Evolutionary conservation across 1,284 basidiomycete species (phyloP).

Genomic region (Moesziomyces antarcticus): DNA sequence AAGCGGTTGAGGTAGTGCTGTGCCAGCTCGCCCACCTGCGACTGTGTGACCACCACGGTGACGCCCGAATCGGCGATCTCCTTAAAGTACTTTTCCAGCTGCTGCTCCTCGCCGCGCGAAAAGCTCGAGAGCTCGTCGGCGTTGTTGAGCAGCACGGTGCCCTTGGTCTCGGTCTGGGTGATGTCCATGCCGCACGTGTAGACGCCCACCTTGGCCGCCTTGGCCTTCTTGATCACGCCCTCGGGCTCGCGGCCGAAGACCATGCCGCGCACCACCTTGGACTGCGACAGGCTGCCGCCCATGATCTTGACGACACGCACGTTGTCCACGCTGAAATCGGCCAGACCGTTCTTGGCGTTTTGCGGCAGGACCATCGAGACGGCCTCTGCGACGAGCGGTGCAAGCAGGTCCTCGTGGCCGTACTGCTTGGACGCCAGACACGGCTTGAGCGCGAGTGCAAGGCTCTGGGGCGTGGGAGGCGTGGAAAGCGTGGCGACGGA

Average conservation of each 20-base stretch:
- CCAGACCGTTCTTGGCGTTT: constrained; percentile 69
- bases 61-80: constrained; percentile 97
- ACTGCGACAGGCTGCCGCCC: constrained; percentile 85
- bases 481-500: constrained; percentile 74
- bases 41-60: constrained; percentile 91
- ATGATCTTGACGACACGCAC: constrained; percentile 99
- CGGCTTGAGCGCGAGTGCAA: constrained; percentile 85
- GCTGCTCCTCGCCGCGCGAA: constrained; percentile 88
- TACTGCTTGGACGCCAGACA: constrained; percentile 98
- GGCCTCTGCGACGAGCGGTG: constrained; percentile 90
- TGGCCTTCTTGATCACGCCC: constrained; percentile 80
- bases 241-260: constrained; percentile 97
- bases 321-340: constrained; percentile 79
- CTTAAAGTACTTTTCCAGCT: constrained; percentile 73
- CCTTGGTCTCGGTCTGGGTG: constrained; percentile 98
- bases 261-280: constrained; percentile 95
- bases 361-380: constrained; percentile 70
- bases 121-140: constrained; percentile 93
- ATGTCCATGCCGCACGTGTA: constrained; percentile 93
- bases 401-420: constrained; percentile 85
- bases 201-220: constrained; percentile 73
- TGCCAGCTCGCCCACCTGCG: constrained; percentile 92
- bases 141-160: constrained; percentile 94
- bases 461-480: constrained; percentile 81
- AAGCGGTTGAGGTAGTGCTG: constrained; percentile 96